These are phyloP conservation scores for Phytophthora pistaciae DNA, from an alignment of 352 stramenopile genomes.

Conservation along the genomic window DNA sequence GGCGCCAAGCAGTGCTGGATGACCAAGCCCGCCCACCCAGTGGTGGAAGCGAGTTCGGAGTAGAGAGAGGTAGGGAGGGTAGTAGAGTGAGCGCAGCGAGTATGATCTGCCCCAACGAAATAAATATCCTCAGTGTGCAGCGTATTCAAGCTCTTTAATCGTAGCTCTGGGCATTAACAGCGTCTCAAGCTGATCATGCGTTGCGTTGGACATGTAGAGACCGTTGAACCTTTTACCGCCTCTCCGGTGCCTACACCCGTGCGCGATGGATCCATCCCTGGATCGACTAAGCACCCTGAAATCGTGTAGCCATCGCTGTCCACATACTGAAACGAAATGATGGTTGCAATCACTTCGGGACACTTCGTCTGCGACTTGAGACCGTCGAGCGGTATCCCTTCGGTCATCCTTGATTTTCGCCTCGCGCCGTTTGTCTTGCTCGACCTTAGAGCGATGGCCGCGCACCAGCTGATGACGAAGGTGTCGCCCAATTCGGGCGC, in stretches of 20 bases:
- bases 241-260: conserved; percentile 2
- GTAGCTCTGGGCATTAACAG: background rate
- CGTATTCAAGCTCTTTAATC: too few species aligned
- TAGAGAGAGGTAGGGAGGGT: background rate
- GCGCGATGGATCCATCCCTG: conserved; percentile 2
- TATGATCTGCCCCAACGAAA: background rate
- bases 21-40: conserved; percentile 21
- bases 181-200: background rate
- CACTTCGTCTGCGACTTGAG: conserved; percentile 1
- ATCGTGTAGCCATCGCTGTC: background rate
- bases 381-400: conserved; percentile 6
- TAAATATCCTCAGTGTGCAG: background rate
- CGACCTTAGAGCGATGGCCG: background rate
- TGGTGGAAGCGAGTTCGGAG: background rate
- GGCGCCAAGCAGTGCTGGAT: conserved; percentile 42
- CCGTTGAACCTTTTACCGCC: conserved; percentile 8
- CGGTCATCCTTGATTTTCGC: conserved; percentile 15
- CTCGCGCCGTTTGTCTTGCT: background rate
- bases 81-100: background rate
- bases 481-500: conserved; percentile 3
- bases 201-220: conserved; percentile 14
- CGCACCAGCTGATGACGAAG: conserved; percentile 15
- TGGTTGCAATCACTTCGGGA: conserved; percentile 10
- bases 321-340: background rate
- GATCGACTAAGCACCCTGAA: conserved; percentile 18